phyloP scores from a whole-genome alignment of 768 basidiomycete genomes.

The Cystoderma amianthinum region DNA sequence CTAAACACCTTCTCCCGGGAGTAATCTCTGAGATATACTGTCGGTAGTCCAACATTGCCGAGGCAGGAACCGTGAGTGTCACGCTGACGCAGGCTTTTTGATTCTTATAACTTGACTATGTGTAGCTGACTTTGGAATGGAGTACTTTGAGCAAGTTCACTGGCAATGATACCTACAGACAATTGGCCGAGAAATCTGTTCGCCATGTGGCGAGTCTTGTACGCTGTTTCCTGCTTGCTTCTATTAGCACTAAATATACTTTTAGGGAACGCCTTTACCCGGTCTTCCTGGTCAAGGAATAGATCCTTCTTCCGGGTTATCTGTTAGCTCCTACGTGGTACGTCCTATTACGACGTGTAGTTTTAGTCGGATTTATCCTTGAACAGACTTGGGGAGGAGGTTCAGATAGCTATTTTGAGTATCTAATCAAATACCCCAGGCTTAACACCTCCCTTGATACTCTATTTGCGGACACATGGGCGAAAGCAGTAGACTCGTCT shows the following conservation, averaged over 20 bases:
- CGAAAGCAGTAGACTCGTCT: slow-evolving; percentile 64
- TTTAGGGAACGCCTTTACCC: slow-evolving; percentile 20
- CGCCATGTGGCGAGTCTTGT: slow-evolving; percentile 37
- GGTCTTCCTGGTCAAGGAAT: slow-evolving; percentile 49
- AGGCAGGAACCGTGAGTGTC: slow-evolving; percentile 43
- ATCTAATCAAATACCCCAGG: slow-evolving; percentile 67
- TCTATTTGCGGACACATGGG: slow-evolving; percentile 60
- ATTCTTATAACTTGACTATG: slow-evolving; percentile 21
- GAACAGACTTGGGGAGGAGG: slow-evolving; percentile 57
- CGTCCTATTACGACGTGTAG: not conserved
- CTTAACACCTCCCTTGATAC: slow-evolving; percentile 59
- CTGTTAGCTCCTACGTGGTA: slow-evolving; percentile 24
- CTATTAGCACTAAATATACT: slow-evolving; percentile 3
- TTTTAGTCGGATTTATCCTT: not conserved
- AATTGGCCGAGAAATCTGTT: slow-evolving; percentile 36
- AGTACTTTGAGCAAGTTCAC: slow-evolving; percentile 35
- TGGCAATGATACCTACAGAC: slow-evolving; percentile 41
- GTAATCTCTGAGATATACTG: not conserved
- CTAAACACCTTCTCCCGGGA: slow-evolving; percentile 22
- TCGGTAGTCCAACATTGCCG: slow-evolving; percentile 40
- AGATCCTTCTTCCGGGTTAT: slow-evolving; percentile 39
- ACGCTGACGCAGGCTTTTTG: slow-evolving; percentile 41
- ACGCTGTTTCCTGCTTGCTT: slow-evolving; percentile 6
- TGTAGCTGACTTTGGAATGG: slow-evolving; percentile 44
- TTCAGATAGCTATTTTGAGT: slow-evolving; percentile 73